phyloP scores from a whole-genome alignment of 2,329 filamentous ascomycete genomes.

The Cryphonectria nitschkei region DNA sequence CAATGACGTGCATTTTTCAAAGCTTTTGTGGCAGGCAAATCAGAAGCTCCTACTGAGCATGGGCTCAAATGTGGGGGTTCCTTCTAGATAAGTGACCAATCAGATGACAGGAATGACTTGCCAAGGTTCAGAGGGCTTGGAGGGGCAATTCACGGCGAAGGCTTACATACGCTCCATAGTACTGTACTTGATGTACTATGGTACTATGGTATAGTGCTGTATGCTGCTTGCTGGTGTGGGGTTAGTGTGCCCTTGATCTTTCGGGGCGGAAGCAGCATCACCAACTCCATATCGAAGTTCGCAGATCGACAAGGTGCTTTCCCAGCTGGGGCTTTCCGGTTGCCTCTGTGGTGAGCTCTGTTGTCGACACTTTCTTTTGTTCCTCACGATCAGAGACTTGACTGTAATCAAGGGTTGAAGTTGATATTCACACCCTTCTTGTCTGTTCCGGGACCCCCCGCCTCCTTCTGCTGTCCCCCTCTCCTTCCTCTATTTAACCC shows the following conservation, averaged over 20 bases:
- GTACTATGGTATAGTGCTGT: background rate
- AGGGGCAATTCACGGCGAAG: background rate
- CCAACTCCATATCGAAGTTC: background rate
- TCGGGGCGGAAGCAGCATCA: background rate
- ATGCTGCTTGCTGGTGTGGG: background rate
- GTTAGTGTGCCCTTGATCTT: background rate
- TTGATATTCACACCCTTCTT: background rate
- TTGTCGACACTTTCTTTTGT: background rate
- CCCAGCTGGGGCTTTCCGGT: background rate
- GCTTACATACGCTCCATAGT: background rate
- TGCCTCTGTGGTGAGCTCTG: background rate
- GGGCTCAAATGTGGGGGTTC: background rate
- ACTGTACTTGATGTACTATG: background rate
- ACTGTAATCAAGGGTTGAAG: background rate
- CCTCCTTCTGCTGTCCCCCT: background rate
- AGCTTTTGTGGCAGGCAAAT: background rate
- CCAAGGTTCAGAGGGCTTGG: background rate
- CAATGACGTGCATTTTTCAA: conserved; percentile 2
- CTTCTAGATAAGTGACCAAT: background rate
- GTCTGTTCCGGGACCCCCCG: background rate
- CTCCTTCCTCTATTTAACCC: background rate
- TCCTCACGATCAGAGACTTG: background rate
- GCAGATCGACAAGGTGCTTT: background rate
- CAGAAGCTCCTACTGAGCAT: background rate
- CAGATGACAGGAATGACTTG: background rate